A percentile compares a stretch with the other conserved stretches of the same genome.
Evolutionary conservation across 257 asterid genomes (phyloP).

Genomic region (Asclepias syriaca): DNA sequence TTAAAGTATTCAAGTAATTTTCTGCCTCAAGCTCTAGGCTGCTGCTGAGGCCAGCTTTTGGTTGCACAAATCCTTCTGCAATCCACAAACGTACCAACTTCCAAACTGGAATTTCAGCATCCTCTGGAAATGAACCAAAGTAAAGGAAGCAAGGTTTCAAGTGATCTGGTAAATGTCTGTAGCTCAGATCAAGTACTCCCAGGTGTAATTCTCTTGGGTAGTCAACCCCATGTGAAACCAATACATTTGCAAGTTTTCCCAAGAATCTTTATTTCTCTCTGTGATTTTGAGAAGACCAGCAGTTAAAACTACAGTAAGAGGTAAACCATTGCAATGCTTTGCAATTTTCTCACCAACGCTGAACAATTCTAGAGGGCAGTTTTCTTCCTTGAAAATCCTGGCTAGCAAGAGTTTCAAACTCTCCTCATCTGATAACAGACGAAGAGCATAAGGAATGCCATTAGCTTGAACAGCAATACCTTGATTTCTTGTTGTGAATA

Average conservation of each 20-base stretch:
- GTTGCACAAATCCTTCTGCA: no score
- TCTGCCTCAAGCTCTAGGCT: no score
- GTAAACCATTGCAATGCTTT: constrained; percentile 7
- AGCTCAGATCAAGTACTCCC: constrained; percentile 43
- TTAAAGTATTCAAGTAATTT: no score
- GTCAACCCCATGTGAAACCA: background rate
- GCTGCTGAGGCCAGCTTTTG: no score
- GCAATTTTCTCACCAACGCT: background rate
- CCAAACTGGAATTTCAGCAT: no score
- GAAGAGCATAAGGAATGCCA: no score
- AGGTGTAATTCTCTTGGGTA: background rate
- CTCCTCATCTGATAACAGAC: constrained; percentile 9
- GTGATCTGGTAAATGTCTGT: constrained; percentile 44
- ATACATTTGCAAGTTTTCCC: constrained; percentile 3
- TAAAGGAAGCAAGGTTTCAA: constrained; percentile 53
- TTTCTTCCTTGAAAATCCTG: background rate
- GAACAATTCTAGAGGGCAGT: constrained; percentile 6
- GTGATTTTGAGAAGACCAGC: constrained; percentile 3
- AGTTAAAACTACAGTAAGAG: background rate
- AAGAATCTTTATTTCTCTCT: background rate
- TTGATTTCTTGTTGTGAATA: constrained; percentile 5
- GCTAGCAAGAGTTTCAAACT: constrained; percentile 11
- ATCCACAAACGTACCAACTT: no score
- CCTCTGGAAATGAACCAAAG: constrained; percentile 51
- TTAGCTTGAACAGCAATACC: background rate